Base-by-base conservation (phyloP, 192 early-diverging fungal species). In the Fimicolochytrium jonesii region DNA sequence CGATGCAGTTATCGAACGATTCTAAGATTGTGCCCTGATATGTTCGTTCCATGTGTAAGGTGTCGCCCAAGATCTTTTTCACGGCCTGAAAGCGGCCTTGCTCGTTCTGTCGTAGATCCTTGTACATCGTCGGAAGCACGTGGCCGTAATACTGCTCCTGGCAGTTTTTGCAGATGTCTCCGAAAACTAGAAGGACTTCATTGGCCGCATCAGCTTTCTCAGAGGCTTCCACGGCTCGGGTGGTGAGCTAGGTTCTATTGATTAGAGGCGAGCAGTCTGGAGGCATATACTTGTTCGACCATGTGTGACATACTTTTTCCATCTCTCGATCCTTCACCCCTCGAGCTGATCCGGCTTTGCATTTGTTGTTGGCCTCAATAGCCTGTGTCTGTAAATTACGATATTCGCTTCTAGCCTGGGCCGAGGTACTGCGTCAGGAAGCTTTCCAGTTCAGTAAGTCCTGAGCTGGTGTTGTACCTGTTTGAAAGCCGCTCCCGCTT, bases 101-200 rank as follows among this genome's bases (percentile, higher is more conserved):
- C 30, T 67, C 66, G 7, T 36, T 34, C 25, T 47, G 37, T 36
- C 39, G 22, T 13, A 67, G 59, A 4, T 67, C 57, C 28, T 72
- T 58, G 31, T 57, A 72, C 0, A 77, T 63, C 34, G 35, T 50
- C 3, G 75, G 75, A 13, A 77, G 60, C 3, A 72, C 48, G 4
- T 57, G 57, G 13, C 65, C 61, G 54, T 72, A 77, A 32, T 77
- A 77, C 10, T 77, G 70, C n/a, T 69, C 62, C 50, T 77, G 48
- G 10, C 63, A 64, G 37, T 69, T 47, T 28, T 59, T 66, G 56
- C 56, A 69, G 18, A 77, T 56, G 23, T 72, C 67, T 20, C 62
- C 62, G 37, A 60, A 71, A 13, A 69, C 64, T 35, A 64, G 60
- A 3, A 77, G 42, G 13, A 57, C 65, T 57, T 77, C 75, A 43